phyloP scores from a whole-genome alignment of 106 monocot genomes.

The Dendrobium huoshanense region DNA sequence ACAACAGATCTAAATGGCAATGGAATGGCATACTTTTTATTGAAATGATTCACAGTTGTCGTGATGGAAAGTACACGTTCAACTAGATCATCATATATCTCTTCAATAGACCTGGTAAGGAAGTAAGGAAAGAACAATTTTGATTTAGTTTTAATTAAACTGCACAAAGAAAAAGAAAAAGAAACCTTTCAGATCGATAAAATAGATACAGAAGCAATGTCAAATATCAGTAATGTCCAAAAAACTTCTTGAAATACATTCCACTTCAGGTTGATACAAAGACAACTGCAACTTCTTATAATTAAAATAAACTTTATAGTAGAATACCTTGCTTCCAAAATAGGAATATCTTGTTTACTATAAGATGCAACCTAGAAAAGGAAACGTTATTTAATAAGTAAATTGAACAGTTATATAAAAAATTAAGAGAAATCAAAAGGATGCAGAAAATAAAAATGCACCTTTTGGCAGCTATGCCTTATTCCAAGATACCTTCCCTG shows the following conservation, averaged over 20 bases:
- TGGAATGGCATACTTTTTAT: slow-evolving; percentile 48
- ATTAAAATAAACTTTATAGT: not conserved
- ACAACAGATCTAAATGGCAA: not conserved
- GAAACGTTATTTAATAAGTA: not conserved
- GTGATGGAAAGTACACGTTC: slow-evolving; percentile 41
- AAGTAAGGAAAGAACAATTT: not conserved
- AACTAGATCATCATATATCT: slow-evolving; percentile 63
- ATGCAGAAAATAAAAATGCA: not conserved
- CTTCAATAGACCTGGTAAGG: slow-evolving; percentile 54
- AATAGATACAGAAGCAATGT: not conserved
- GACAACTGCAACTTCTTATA: not conserved
- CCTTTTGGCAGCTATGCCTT: not conserved
- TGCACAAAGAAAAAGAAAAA: not conserved
- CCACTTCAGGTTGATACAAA: not conserved
- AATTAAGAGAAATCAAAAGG: not conserved
- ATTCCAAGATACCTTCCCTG: not conserved
- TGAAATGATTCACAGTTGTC: slow-evolving; percentile 14
- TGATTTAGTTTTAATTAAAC: not conserved
- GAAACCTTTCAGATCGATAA: not conserved
- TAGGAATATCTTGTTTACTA: slow-evolving; percentile 22
- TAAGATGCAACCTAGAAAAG: slow-evolving; percentile 34
- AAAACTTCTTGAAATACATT: not conserved
- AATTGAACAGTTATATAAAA: not conserved
- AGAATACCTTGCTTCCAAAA: slow-evolving; percentile 33
- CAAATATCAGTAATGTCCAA: not conserved